Evolutionary conservation across 306 rosid genomes (phyloP).

Genomic region (Benincasa hispida): DNA sequence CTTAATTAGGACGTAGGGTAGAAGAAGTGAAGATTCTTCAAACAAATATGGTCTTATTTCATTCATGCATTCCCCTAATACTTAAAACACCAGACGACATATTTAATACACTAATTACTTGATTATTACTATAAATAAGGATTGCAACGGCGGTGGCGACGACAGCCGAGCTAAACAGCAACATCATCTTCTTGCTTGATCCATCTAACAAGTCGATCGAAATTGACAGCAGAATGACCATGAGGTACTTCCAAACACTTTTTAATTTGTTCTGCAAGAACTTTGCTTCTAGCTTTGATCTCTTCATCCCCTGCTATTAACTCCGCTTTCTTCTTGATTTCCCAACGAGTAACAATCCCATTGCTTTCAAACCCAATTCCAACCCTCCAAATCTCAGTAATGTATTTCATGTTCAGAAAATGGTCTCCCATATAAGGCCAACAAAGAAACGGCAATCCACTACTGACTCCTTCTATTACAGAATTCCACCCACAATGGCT

Average conservation of each 20-base stretch:
- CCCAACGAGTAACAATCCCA: background rate
- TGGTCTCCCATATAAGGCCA: background rate
- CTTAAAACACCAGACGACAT: no score
- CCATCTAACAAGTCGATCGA: background rate
- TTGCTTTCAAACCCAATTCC: background rate
- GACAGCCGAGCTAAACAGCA: no score
- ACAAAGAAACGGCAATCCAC: background rate
- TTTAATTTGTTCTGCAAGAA: background rate
- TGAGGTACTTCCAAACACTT: background rate
- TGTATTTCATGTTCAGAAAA: background rate
- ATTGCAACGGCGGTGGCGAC: no score
- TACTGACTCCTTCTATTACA: background rate
- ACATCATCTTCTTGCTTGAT: background rate
- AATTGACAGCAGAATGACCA: background rate
- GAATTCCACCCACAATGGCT: constrained; percentile 22
- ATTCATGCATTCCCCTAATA: no score
- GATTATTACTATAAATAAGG: no score
- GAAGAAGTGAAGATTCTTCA: no score
- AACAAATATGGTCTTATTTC: no score
- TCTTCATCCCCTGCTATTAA: background rate
- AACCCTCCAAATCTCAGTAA: background rate
- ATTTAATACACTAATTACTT: no score
- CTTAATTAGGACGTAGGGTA: no score
- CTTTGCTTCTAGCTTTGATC: background rate
- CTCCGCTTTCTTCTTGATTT: background rate